These are phyloP conservation scores for Gastrolobium bilobum DNA, from an alignment of 306 rosid species.

Conservation along the genomic window DNA sequence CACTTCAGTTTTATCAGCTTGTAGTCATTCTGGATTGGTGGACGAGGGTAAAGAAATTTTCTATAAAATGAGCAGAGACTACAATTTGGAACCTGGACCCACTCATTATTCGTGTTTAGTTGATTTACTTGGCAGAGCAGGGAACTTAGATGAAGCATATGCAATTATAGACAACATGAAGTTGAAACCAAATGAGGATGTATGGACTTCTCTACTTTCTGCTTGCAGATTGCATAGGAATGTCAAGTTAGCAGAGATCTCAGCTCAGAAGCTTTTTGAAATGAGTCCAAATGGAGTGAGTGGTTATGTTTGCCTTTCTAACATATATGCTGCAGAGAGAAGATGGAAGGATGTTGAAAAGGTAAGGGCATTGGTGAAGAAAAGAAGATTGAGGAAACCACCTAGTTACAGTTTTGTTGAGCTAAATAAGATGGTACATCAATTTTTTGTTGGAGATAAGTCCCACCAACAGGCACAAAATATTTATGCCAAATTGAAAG, in stretches of 20 bases:
- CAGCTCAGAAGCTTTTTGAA: slow-evolving; percentile 65
- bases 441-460: slow-evolving; percentile 65
- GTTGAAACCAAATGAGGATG: slow-evolving; percentile 57
- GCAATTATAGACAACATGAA: slow-evolving; percentile 58
- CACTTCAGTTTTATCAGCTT: slow-evolving; percentile 69
- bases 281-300: slow-evolving; percentile 64
- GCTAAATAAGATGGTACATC: slow-evolving; percentile 66
- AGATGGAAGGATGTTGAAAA: slow-evolving; percentile 70
- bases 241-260: slow-evolving; percentile 64
- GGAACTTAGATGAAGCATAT: slow-evolving; percentile 67
- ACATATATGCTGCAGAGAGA: slow-evolving; percentile 70
- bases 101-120: slow-evolving; percentile 70
- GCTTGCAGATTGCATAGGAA: slow-evolving; percentile 68
- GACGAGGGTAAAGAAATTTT: slow-evolving; percentile 65
- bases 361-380: slow-evolving; percentile 61
- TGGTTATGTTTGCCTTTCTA: slow-evolving; percentile 72
- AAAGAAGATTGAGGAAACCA: slow-evolving; percentile 58
- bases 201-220: slow-evolving; percentile 68
- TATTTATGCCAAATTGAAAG: slow-evolving; percentile 59
- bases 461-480: slow-evolving; percentile 60
- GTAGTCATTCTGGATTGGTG: slow-evolving; percentile 77
- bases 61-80: slow-evolving; percentile 53
- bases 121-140: slow-evolving; percentile 74
- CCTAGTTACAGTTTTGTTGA: slow-evolving; percentile 69
- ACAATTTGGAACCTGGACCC: slow-evolving; percentile 58